These are phyloP conservation scores for Chimonanthus salicifolius DNA, from an alignment of 164 flowering plant genomes.

Conservation along the genomic window DNA sequence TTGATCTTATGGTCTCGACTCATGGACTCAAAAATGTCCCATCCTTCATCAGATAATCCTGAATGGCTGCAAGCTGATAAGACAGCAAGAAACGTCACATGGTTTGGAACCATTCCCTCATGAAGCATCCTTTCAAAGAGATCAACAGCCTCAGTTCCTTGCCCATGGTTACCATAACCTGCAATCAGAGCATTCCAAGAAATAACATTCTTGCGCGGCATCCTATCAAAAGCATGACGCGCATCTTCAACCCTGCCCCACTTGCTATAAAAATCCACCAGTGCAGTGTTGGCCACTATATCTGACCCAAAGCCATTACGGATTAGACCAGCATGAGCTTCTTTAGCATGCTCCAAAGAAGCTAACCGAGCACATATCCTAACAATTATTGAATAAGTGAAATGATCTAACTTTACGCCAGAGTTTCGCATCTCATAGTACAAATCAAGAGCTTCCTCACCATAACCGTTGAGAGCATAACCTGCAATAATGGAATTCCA, in stretches of 20 bases:
- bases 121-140: conserved; percentile 23
- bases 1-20: conserved; percentile 44
- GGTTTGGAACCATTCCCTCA: conserved; percentile 29
- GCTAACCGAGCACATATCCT: conserved; percentile 53
- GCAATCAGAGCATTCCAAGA: conserved; percentile 38
- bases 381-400: conserved; percentile 48
- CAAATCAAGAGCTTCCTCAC: conserved; percentile 50
- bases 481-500: conserved; percentile 67
- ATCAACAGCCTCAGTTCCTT: conserved; percentile 23
- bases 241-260: conserved; percentile 73
- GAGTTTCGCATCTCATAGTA: conserved; percentile 53
- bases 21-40: conserved; percentile 76
- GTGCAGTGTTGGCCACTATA: conserved; percentile 52
- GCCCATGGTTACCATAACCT: conserved; percentile 30
- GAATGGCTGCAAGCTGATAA: conserved; percentile 44
- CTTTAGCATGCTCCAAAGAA: conserved; percentile 54
- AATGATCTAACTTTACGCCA: conserved; percentile 59
- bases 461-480: conserved; percentile 61
- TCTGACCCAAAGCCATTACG: conserved; percentile 55
- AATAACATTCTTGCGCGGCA: conserved; percentile 32
- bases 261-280: conserved; percentile 62
- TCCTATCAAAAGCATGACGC: conserved; percentile 45
- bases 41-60: conserved; percentile 42
- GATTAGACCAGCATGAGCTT: conserved; percentile 60
- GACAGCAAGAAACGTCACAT: conserved; percentile 34